Conservation (phyloP, 495 filamentous ascomycete genomes). For the Penicillium verhagenii region DNA sequence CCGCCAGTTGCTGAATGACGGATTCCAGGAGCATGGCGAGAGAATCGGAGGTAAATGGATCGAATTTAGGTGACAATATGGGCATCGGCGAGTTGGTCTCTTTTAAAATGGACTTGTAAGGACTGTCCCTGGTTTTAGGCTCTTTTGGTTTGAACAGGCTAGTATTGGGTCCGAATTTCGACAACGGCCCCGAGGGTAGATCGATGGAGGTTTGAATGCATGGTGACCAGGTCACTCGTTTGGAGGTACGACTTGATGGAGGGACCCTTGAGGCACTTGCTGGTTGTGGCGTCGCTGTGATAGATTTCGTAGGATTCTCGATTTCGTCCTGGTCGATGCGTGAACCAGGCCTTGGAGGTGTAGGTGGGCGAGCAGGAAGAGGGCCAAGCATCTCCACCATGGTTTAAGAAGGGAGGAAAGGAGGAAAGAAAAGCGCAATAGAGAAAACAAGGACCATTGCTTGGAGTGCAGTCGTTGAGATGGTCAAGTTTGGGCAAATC, state of each 20-base stretch:
- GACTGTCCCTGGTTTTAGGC: slow-evolving; percentile 52
- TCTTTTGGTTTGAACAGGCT: slow-evolving; percentile 51
- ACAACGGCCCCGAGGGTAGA: slow-evolving; percentile 1
- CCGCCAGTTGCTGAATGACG: slow-evolving; percentile 72
- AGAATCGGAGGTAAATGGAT: slow-evolving; percentile 38
- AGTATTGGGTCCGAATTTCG: slow-evolving; percentile 51
- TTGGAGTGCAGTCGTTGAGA: slow-evolving; percentile 1
- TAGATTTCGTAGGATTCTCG: slow-evolving; percentile 34
- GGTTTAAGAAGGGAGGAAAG: slow-evolving; percentile 26
- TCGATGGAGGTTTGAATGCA: slow-evolving; percentile 47
- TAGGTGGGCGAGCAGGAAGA: slow-evolving; percentile 56
- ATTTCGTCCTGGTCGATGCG: slow-evolving; percentile 32
- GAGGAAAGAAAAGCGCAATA: slow-evolving; percentile 4
- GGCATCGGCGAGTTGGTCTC: slow-evolving; percentile 46
- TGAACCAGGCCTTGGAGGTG: slow-evolving; percentile 60
- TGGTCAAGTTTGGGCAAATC: slow-evolving; percentile 12
- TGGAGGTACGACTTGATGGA: slow-evolving; percentile 48
- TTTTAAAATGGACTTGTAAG: slow-evolving; percentile 83
- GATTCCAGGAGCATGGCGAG: slow-evolving; percentile 79
- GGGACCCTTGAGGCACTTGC: slow-evolving; percentile 33
- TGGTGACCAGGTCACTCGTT: slow-evolving; percentile 75
- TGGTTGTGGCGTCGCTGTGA: slow-evolving; percentile 51
- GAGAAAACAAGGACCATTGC: slow-evolving; percentile 33
- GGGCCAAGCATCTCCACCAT: slow-evolving; percentile 54
- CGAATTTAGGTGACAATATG: slow-evolving; percentile 35